Evolutionary conservation across 768 basidiomycete genomes (phyloP).

Genomic region (Suillus brevipes): DNA sequence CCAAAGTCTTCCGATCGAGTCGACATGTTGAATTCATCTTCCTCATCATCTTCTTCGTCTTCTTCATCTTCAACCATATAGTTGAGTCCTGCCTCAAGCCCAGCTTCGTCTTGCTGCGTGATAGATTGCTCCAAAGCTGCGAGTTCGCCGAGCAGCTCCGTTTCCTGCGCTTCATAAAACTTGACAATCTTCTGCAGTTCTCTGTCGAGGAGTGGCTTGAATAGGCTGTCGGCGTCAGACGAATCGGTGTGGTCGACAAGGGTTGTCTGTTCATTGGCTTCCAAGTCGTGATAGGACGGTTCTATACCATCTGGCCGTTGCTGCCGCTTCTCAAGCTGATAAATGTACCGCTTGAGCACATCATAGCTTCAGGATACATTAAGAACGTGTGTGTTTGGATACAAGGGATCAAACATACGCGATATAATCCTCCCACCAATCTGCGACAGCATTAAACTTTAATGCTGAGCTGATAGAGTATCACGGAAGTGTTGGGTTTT

Average conservation of each 20-base stretch:
- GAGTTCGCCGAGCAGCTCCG: slow-evolving; percentile 65
- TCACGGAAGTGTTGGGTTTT: background rate
- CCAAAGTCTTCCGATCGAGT: slow-evolving; percentile 26
- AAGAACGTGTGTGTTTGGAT: background rate
- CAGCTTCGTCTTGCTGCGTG: slow-evolving; percentile 58
- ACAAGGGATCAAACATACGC: slow-evolving; percentile 50
- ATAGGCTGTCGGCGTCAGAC: slow-evolving; percentile 54
- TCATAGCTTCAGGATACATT: slow-evolving; percentile 60
- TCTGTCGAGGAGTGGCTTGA: slow-evolving; percentile 73
- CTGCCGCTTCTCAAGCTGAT: slow-evolving; percentile 81
- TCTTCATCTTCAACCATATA: slow-evolving; percentile 51
- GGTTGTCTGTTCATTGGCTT: slow-evolving; percentile 60
- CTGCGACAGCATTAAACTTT: slow-evolving; percentile 88
- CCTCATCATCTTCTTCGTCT: slow-evolving; percentile 60
- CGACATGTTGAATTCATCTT: slow-evolving; percentile 37
- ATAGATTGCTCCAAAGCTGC: slow-evolving; percentile 58
- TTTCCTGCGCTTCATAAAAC: slow-evolving; percentile 81
- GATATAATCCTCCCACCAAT: slow-evolving; percentile 94
- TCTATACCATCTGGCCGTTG: slow-evolving; percentile 43
- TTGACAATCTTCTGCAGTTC: slow-evolving; percentile 78
- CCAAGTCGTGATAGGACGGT: slow-evolving; percentile 51
- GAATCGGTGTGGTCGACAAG: slow-evolving; percentile 46
- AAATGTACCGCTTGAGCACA: slow-evolving; percentile 79
- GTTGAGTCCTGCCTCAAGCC: slow-evolving; percentile 47
- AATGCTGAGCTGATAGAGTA: slow-evolving; percentile 61